Evolutionary conservation across 2,329 filamentous ascomycete genomes (phyloP), one percentile per base, ranked within the genome.

Genomic region (Rhinocladiella mackenziei): DNA sequence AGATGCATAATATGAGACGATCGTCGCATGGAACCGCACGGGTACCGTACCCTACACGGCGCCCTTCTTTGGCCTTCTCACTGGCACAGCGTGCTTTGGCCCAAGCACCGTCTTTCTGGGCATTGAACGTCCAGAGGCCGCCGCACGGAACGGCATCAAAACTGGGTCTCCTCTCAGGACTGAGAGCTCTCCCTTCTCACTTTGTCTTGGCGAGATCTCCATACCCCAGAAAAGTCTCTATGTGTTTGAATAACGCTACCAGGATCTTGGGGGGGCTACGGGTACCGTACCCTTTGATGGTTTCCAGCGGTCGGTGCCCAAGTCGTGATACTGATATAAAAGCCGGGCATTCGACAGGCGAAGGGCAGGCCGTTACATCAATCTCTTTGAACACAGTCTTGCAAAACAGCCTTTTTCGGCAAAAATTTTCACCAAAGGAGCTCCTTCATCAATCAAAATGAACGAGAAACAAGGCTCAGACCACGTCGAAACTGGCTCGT

Each of bases 401-500:
- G n/a, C n/a, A n/a, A n/a, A n/a, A n/a, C n/a, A n/a, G n/a, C n/a
- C n/a, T n/a, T n/a, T n/a, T n/a, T n/a, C n/a, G n/a, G n/a, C n/a
- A n/a, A n/a, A n/a, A n/a, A n/a, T n/a, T n/a, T n/a, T n/a, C n/a
- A n/a, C n/a, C n/a, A n/a, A n/a, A n/a, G n/a, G n/a, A n/a, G n/a
- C n/a, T n/a, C n/a, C n/a, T n/a, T n/a, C n/a, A n/a, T n/a, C n/a
- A n/a, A n/a, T n/a, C n/a, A n/a, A n/a, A n/a, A 43, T 34, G 33
- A 13, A 25, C 11, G 45, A 48, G 28, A 48, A 48, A 18, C 18
- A 15, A 11, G 23, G 11, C 10, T 13, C 20, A n/a, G 36, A 48
- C 41, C 40, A 48, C 28, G 20, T 44, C 17, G 45, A 48, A 31
- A 29, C 45, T 7, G 40, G 40, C 25, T 40, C 22, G 19, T 36